A percentile compares a stretch with the other conserved stretches of the same genome.
Conservation (phyloP, 1,284 basidiomycete genomes). For the Ustanciosporium gigantosporum region DNA sequence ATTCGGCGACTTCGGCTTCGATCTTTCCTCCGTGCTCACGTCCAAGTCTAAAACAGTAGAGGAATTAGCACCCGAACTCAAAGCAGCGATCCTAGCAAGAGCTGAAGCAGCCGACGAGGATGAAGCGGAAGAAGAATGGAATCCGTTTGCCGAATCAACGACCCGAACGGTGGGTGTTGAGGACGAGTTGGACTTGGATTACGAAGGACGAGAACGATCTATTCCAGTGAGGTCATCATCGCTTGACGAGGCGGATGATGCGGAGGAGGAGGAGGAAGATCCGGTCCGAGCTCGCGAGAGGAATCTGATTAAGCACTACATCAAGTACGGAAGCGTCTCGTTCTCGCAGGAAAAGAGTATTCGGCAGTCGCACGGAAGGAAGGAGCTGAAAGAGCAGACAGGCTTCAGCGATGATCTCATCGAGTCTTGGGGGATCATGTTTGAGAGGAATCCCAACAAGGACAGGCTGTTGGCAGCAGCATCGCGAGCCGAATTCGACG, state of each 20-base stretch:
- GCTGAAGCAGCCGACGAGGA: slow-evolving; percentile 39
- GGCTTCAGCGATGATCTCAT: slow-evolving; percentile 43
- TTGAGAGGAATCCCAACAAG: slow-evolving; percentile 44
- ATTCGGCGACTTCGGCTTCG: slow-evolving; percentile 29
- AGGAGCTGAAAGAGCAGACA: slow-evolving; percentile 10
- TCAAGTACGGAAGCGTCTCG: slow-evolving; percentile 12
- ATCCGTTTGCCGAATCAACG: slow-evolving; percentile 23
- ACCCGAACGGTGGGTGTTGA: slow-evolving; percentile 31
- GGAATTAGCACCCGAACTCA: slow-evolving; percentile 30
- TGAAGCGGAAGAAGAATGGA: slow-evolving; percentile 43
- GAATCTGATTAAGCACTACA: slow-evolving; percentile 21
- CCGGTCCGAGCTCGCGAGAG: slow-evolving; percentile 17
- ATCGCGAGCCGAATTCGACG: slow-evolving; percentile 20
- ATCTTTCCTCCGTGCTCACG: slow-evolving; percentile 12
- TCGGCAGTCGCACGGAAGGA: slow-evolving; percentile 11
- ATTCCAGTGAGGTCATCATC: slow-evolving; percentile 1
- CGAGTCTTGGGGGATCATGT: slow-evolving; percentile 50
- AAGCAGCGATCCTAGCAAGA: slow-evolving; percentile 38
- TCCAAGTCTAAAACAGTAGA: slow-evolving; percentile 12
- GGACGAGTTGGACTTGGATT: slow-evolving; percentile 40
- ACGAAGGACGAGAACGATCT: slow-evolving; percentile 16
- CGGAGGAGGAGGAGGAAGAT: slow-evolving; percentile 1
- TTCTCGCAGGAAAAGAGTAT: slow-evolving; percentile 17
- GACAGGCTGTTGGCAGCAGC: slow-evolving; percentile 39
- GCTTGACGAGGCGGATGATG: slow-evolving; percentile 7